These are phyloP conservation scores for Agapanthus africanus DNA, from an alignment of 106 monocot genomes.

Conservation along the genomic window DNA sequence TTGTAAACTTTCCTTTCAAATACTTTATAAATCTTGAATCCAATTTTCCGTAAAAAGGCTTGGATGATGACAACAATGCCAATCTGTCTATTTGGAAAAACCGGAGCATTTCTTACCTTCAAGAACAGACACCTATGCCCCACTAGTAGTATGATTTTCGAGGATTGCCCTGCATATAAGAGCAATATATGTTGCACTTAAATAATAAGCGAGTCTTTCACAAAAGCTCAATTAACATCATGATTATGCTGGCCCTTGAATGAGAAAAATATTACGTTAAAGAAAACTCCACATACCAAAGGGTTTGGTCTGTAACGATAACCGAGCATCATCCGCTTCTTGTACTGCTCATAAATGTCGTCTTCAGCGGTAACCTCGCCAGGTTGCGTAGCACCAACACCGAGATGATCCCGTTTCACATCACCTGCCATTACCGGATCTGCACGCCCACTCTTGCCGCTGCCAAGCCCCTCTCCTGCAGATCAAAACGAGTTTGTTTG, in stretches of 20 bases:
- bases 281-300: conserved; percentile 30
- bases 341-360: conserved; percentile 89
- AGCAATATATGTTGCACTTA: background rate
- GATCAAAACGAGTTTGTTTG: background rate
- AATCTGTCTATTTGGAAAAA: too few relatives aligned
- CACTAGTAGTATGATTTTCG: conserved; percentile 42
- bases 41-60: too few relatives aligned
- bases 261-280: background rate
- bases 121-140: too few relatives aligned
- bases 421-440: conserved; percentile 93
- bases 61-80: too few relatives aligned
- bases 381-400: conserved; percentile 80
- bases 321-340: conserved; percentile 90
- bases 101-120: too few relatives aligned
- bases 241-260: background rate
- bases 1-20: too few relatives aligned
- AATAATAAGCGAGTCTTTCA: background rate
- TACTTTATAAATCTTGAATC: too few relatives aligned
- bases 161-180: conserved; percentile 33
- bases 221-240: background rate
- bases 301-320: conserved; percentile 71
- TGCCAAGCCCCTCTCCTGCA: conserved; percentile 97
- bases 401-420: conserved; percentile 72
- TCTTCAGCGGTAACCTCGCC: conserved; percentile 74
- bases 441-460: conserved; percentile 62